phyloP scores from a whole-genome alignment of 2,329 filamentous ascomycete genomes.

The Huntiella decipiens region DNA sequence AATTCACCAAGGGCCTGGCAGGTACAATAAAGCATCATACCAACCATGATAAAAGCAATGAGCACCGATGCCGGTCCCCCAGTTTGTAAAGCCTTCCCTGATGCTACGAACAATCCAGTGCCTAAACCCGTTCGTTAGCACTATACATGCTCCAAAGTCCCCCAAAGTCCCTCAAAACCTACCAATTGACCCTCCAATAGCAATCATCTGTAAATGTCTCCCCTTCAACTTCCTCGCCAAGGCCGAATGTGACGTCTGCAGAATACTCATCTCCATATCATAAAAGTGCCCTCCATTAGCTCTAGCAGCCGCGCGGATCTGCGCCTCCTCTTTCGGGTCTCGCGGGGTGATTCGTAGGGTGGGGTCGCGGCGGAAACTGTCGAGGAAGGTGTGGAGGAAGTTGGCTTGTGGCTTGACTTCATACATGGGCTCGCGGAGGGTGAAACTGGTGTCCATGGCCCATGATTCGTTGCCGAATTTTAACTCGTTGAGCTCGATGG shows the following conservation, averaged over 20 bases:
- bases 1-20: slow-evolving; percentile 84
- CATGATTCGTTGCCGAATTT: slow-evolving; percentile 16
- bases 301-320: slow-evolving; percentile 18
- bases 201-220: slow-evolving; percentile 91
- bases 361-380: slow-evolving; percentile 46
- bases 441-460: slow-evolving; percentile 10
- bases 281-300: slow-evolving; percentile 29
- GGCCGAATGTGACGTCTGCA: slow-evolving; percentile 58
- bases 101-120: slow-evolving; percentile 74
- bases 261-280: slow-evolving; percentile 37
- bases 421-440: slow-evolving; percentile 10
- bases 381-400: slow-evolving; percentile 18
- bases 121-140: slow-evolving; percentile 23
- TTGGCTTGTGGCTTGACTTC: slow-evolving; percentile 11
- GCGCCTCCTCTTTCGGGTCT: slow-evolving; percentile 16
- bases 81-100: slow-evolving; percentile 46
- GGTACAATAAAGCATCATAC: slow-evolving; percentile 77
- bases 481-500: slow-evolving; percentile 38
- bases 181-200: slow-evolving; percentile 82
- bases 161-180: slow-evolving; percentile 13
- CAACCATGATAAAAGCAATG: slow-evolving; percentile 61
- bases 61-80: slow-evolving; percentile 65
- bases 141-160: not conserved
- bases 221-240: slow-evolving; percentile 63
- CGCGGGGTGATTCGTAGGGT: slow-evolving; percentile 27